A percentile compares a stretch with the other conserved stretches of the same genome.
phyloP scores from a whole-genome alignment of 192 early-diverging fungal species.

The Cetraspora pellucida region DNA sequence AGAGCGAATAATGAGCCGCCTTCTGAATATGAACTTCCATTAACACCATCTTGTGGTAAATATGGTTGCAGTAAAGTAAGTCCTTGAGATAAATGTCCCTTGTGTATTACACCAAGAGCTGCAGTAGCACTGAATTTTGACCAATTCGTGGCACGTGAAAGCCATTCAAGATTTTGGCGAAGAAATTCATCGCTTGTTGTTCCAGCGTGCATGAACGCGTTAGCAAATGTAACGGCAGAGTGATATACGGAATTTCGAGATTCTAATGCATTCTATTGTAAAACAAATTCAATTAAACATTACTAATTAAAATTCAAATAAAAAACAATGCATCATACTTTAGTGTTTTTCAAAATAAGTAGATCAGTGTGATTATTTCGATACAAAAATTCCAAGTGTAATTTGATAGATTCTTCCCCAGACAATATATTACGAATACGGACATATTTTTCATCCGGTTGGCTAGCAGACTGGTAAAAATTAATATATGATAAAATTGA shows the following conservation, averaged over 20 bases:
- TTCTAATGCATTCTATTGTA: constrained; percentile 77
- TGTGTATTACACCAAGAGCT: constrained; percentile 96
- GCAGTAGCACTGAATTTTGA: constrained; percentile 99
- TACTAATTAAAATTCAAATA: constrained; percentile 1
- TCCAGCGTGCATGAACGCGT: constrained; percentile 98
- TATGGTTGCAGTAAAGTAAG: constrained; percentile 87
- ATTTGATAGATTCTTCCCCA: constrained; percentile 87
- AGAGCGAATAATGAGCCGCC: constrained; percentile 97
- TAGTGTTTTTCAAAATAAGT: constrained; percentile 91
- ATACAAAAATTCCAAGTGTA: constrained; percentile 94
- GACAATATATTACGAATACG: constrained; percentile 82
- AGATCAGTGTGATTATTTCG: constrained; percentile 97
- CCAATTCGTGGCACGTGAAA: constrained; percentile 97
- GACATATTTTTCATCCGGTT: constrained; percentile 41
- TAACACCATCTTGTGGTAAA: constrained; percentile 89
- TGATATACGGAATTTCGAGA: constrained; percentile 91
- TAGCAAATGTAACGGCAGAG: constrained; percentile 93
- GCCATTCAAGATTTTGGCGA: constrained; percentile 96
- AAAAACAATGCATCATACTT: constrained; percentile 44
- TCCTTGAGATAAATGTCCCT: constrained; percentile 89
- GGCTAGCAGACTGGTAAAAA: constrained; percentile 6
- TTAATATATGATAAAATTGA: not conserved
- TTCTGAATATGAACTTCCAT: constrained; percentile 88
- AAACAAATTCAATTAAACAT: not conserved
- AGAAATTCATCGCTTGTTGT: constrained; percentile 98